phyloP scores from a whole-genome alignment of 2,329 filamentous ascomycete species.

The Penicillium sp. region DNA sequence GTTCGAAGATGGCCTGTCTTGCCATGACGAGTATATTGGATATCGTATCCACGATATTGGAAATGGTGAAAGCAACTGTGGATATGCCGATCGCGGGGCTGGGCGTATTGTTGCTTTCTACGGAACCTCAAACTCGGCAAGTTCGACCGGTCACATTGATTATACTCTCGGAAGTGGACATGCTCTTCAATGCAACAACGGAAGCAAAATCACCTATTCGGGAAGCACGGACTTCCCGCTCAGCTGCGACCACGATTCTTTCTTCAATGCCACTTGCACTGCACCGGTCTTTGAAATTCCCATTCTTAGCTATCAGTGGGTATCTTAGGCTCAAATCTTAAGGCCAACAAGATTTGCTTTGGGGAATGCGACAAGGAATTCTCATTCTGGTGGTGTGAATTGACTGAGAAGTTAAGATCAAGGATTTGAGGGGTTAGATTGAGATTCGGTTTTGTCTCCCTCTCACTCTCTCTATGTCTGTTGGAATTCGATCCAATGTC shows the following conservation, averaged over 20 bases:
- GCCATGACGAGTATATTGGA: conserved; percentile 32
- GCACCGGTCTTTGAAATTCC: conserved; percentile 28
- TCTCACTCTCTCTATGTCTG: too few relatives aligned
- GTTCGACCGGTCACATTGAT: conserved; percentile 23
- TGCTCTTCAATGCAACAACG: conserved; percentile 29
- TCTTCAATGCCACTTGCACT: conserved; percentile 32
- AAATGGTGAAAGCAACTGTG: conserved; percentile 30
- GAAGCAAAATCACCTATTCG: conserved; percentile 30
- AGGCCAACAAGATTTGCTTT: too few relatives aligned
- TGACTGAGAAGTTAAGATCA: too few relatives aligned
- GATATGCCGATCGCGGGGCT: conserved; percentile 26
- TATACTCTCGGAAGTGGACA: conserved; percentile 28
- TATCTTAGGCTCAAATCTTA: background rate
- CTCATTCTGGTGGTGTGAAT: too few relatives aligned
- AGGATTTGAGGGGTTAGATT: too few relatives aligned
- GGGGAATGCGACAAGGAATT: too few relatives aligned
- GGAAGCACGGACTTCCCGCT: conserved; percentile 27
- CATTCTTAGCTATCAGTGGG: conserved; percentile 29
- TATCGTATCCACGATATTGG: conserved; percentile 33
- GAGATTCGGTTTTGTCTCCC: too few relatives aligned
- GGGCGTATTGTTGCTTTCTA: conserved; percentile 33
- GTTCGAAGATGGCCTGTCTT: conserved; percentile 27
- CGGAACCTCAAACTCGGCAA: conserved; percentile 23
- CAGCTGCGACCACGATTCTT: conserved; percentile 26
- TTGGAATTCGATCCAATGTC: too few relatives aligned